Evolutionary conservation across 768 basidiomycete species (phyloP), one percentile per base, ranked within the genome.

Genomic region (Cystobasidium tubakii): DNA sequence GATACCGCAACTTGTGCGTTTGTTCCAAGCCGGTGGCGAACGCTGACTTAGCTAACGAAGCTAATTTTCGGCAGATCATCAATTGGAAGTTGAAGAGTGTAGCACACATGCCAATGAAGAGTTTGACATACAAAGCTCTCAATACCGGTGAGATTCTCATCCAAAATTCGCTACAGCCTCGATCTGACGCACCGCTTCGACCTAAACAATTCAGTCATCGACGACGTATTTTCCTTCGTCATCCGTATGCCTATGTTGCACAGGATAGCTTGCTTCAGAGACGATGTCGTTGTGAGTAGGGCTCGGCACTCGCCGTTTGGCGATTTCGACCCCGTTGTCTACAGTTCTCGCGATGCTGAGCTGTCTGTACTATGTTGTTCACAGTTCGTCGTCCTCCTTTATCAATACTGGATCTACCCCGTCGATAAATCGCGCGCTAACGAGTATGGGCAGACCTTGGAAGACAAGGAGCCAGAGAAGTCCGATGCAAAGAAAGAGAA

Each of bases 21-120:
- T 6, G 9, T 19, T 17, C 46, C 7, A n/a, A 9, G 3, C n/a
- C 46, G 4, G 10, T 21, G 46, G 12, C 46, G 4, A 50, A 50
- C 46, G 7, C 4, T 33, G 27, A 13, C 31, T 13, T 19, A 1
- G 10, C 13, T 12, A 46, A 12, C 70, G 2, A 17, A 54, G 66
- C 7, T n/a, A 17, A 1, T 62, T 31, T 72, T 6, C 31, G n/a
- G 19, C 23, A 62, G 73, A 95, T 97, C 79, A 94, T 97, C 84
- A 96, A 96, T 83, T 96, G 94, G 83, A 95, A 95, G 82, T 86
- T 98, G 74, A 93, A 93, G 89, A 88, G 89, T 15, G 93, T 96
- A 42, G 90, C 95, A 55, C 95, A 98, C 81, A 92, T 98, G 89
- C 94, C 94, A 23, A 94, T 96, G 89, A 96, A 94, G 81, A 90